These are phyloP conservation scores for Suillus tomentosus DNA, from an alignment of 768 basidiomycete genomes.

Conservation along the genomic window DNA sequence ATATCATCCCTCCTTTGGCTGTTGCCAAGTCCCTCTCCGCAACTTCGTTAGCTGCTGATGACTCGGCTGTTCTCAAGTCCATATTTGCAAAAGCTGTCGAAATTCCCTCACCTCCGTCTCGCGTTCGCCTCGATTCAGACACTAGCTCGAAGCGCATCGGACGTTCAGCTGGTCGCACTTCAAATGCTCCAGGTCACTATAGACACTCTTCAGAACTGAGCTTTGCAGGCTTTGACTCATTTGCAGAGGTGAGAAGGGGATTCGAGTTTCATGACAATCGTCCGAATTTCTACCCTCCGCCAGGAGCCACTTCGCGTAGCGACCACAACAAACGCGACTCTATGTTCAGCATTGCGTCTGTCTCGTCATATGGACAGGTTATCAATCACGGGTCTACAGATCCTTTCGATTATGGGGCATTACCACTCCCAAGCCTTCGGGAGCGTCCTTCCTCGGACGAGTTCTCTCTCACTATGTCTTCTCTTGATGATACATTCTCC, in stretches of 20 bases:
- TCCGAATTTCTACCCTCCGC: conserved; percentile 66
- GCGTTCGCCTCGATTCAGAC: conserved; percentile 45
- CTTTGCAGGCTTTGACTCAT: conserved; percentile 73
- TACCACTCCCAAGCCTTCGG: conserved; percentile 44
- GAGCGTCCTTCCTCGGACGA: conserved; percentile 63
- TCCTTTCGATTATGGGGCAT: conserved; percentile 69
- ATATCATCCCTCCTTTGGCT: conserved; percentile 71
- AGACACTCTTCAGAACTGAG: conserved; percentile 54
- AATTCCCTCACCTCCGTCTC: conserved; percentile 34
- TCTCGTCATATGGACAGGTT: conserved; percentile 76
- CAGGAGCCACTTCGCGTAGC: conserved; percentile 37
- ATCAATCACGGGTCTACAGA: conserved; percentile 63
- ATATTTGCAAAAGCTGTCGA: conserved; percentile 52
- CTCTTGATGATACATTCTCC: conserved; percentile 74
- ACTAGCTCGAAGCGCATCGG: conserved; percentile 39
- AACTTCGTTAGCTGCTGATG: conserved; percentile 46
- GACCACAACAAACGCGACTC: conserved; percentile 57
- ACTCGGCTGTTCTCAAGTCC: conserved; percentile 55
- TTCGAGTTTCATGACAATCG: conserved; percentile 71
- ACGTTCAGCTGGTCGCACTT: conserved; percentile 24
- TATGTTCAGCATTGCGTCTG: conserved; percentile 71
- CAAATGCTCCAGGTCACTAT: conserved; percentile 30
- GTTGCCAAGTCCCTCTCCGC: conserved; percentile 52
- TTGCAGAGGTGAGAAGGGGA: conserved; percentile 75
- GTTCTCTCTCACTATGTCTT: conserved; percentile 54